Conservation (phyloP, 2,329 filamentous ascomycete genomes). For the Botryotinia calthae region DNA sequence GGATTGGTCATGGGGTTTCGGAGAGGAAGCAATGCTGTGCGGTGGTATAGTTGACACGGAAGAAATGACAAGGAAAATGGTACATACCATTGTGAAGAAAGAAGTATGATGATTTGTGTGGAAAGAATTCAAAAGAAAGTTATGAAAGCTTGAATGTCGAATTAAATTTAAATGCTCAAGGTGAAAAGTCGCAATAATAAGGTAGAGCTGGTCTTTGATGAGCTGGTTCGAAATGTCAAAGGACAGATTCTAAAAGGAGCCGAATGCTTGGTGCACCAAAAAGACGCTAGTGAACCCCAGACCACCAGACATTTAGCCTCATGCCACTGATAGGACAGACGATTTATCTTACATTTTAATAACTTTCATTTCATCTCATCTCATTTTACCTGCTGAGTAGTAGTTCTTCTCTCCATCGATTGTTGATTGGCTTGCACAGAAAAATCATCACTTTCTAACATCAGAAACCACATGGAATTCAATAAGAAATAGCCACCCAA, state of each 20-base stretch:
- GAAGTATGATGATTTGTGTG: background rate
- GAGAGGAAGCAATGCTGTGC: background rate
- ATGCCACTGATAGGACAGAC: slow-evolving; percentile 7
- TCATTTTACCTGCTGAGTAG: background rate
- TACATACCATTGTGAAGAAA: slow-evolving; percentile 19
- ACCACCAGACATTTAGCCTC: background rate
- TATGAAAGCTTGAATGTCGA: background rate
- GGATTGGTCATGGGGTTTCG: background rate
- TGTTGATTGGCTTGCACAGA: background rate
- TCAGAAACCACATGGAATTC: background rate
- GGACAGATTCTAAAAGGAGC: slow-evolving; percentile 21
- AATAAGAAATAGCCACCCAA: background rate
- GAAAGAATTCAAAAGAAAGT: background rate
- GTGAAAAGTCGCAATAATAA: background rate
- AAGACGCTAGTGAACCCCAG: slow-evolving; percentile 19
- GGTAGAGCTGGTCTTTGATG: slow-evolving; percentile 15
- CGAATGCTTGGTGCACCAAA: slow-evolving; percentile 13
- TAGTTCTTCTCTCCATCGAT: background rate
- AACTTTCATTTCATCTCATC: slow-evolving; percentile 2
- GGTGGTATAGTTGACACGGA: background rate
- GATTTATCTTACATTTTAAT: background rate
- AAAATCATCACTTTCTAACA: background rate
- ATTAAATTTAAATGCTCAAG: background rate
- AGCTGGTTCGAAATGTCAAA: slow-evolving; percentile 20
- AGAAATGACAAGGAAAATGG: background rate